phyloP scores from a whole-genome alignment of 2,329 filamentous ascomycete genomes.

The Sporothrix humicola region DNA sequence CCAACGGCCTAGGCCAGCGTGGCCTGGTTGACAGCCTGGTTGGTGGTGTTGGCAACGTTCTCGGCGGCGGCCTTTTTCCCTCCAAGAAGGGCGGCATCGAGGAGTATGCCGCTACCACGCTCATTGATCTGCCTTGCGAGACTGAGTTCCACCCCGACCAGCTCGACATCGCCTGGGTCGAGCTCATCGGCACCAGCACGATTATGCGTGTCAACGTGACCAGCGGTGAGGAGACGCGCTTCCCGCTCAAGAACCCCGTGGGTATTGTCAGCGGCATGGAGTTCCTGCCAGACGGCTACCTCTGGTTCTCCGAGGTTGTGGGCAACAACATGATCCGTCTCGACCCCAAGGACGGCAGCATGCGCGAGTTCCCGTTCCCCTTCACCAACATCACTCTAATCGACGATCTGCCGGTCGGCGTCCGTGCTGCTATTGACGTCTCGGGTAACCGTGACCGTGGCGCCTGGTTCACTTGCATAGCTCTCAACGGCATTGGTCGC shows the following conservation, averaged over 20 bases:
- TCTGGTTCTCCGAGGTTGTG: background rate
- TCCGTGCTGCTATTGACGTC: background rate
- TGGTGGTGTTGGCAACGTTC: background rate
- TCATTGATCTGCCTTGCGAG: background rate
- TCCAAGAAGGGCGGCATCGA: background rate
- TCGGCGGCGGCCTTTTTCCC: background rate
- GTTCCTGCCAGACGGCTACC: conserved; percentile 3
- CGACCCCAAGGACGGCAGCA: conserved; percentile 5
- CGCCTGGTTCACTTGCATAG: background rate
- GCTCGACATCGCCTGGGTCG: conserved; percentile 10
- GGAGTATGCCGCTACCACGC: conserved; percentile 2
- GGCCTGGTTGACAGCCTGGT: no score
- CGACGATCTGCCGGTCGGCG: background rate
- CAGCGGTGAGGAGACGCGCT: background rate
- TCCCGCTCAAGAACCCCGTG: background rate
- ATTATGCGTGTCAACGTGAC: conserved; percentile 4
- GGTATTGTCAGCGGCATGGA: background rate
- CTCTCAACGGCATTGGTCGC: conserved; percentile 7
- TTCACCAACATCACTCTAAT: background rate
- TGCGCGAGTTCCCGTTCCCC: background rate
- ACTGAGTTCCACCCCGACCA: conserved; percentile 3
- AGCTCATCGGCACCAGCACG: background rate
- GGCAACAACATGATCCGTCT: conserved; percentile 4
- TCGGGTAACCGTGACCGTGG: background rate
- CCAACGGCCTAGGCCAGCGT: no score